Evolutionary conservation across 805 yeast species (phyloP).

Genomic region (Wickerhamiella azyma): DNA sequence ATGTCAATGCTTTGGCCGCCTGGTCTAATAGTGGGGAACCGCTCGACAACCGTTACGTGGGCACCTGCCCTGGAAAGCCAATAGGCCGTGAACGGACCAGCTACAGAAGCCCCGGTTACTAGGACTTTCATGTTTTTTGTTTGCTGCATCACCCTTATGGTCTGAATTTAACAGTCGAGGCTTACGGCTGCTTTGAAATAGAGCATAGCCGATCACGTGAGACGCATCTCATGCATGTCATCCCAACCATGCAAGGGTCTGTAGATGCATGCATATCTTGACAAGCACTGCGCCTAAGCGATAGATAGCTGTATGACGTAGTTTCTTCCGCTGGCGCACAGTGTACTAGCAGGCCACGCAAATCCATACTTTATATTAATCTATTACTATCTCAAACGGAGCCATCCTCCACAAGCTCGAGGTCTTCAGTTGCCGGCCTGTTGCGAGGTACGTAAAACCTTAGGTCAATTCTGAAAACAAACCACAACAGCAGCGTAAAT

Average conservation of each 20-base stretch:
- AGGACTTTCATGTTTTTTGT: background rate
- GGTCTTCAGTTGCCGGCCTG: background rate
- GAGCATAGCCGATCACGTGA: background rate
- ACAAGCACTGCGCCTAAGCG: too few species aligned
- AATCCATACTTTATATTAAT: too few species aligned
- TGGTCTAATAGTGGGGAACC: background rate
- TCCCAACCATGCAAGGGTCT: too few species aligned
- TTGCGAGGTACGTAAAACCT: background rate
- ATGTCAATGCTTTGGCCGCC: background rate
- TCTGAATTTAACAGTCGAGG: background rate
- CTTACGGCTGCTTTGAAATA: background rate
- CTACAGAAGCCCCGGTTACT: background rate
- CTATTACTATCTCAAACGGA: background rate
- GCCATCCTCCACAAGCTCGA: background rate
- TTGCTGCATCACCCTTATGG: too few species aligned
- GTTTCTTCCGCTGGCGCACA: too few species aligned
- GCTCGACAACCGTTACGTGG: background rate
- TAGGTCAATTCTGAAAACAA: background rate
- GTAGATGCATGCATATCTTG: too few species aligned
- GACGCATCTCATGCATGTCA: background rate
- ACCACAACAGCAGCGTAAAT: background rate
- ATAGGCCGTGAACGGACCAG: background rate
- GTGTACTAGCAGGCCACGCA: too few species aligned
- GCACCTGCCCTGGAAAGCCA: background rate
- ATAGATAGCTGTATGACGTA: too few species aligned